Evolutionary conservation across 495 filamentous ascomycete genomes (phyloP), one percentile per base, ranked within the genome.

Genomic region (Neurospora terricola): DNA sequence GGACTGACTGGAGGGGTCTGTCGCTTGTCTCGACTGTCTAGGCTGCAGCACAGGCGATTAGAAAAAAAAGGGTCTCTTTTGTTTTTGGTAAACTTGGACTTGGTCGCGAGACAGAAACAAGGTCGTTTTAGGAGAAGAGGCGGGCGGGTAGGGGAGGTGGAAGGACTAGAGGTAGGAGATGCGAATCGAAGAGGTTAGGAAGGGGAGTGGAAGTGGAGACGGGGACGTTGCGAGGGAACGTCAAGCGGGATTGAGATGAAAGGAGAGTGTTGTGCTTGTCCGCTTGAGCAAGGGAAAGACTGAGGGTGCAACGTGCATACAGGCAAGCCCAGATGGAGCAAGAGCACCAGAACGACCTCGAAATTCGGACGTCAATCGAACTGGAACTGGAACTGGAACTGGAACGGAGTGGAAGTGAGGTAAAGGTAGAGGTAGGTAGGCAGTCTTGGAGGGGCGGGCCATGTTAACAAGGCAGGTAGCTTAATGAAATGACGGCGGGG

Each of bases 401-500:
- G 48, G 21, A 34, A 66, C 48, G 48, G 54, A 66, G 54, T 36
- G 12, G 27, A 66, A 66, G 54, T 66, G 27, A 66, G 54, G 21
- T 66, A 27, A 27, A 66, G 54, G 27, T 66, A 62, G 45, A 66
- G 54, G 54, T 62, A 30, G 54, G 54, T 5, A 75, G 76, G 37
- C 9, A 10, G 76, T 78, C 77, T 78, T 80, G 79, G 79, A 81
- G 79, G 78, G 79, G 79, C 76, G 79, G 76, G 78, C 77, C 76
- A 75, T 75, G 71, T 76, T 66, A 34, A n/a, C n/a, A n/a, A 66
- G 54, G 54, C 54, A 66, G 54, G 54, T 80, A 77, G 79, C 79
- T 77, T 75, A 75, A 75, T 80, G 78, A 79, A 79, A 80, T 77
- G 79, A 81, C 76, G 79, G 79, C 79, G 78, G 79, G 79, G 79